These are phyloP conservation scores for Magnolia kwangsiensis DNA, from an alignment of 164 flowering plant species.

Conservation along the genomic window DNA sequence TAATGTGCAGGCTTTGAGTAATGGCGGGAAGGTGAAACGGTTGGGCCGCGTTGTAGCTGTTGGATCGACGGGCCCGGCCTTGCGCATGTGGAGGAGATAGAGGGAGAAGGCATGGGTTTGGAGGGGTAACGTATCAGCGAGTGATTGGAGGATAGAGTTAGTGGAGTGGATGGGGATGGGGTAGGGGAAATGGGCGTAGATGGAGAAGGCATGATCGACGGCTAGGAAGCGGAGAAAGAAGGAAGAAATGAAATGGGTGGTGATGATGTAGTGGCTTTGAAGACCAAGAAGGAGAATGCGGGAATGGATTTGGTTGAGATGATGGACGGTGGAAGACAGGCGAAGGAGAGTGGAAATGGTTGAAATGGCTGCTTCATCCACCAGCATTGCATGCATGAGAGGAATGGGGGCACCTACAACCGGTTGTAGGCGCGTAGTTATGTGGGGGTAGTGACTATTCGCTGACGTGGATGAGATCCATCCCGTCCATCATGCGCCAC, in stretches of 20 bases:
- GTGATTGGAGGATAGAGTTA: constrained; percentile 25
- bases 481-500: no score
- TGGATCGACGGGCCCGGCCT: background rate
- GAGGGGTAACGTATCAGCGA: constrained; percentile 13
- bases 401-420: no score
- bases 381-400: background rate
- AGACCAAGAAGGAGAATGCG: constrained; percentile 16
- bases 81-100: constrained; percentile 17
- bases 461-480: background rate
- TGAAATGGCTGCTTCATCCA: background rate
- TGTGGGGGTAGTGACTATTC: background rate
- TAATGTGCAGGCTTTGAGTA: constrained; percentile 19
- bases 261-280: constrained; percentile 16
- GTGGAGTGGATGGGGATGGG: constrained; percentile 20
- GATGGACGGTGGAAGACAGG: constrained; percentile 13
- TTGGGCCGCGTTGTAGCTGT: constrained; percentile 10
- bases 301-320: constrained; percentile 23
- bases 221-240: constrained; percentile 14
- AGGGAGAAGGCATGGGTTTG: constrained; percentile 14
- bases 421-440: no score
- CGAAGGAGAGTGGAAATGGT: constrained; percentile 12
- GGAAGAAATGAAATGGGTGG: constrained; percentile 14
- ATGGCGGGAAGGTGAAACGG: constrained; percentile 24
- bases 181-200: constrained; percentile 16
- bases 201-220: constrained; percentile 9